phyloP scores from a whole-genome alignment of 1,284 basidiomycete genomes.

The Mycena citricolor region DNA sequence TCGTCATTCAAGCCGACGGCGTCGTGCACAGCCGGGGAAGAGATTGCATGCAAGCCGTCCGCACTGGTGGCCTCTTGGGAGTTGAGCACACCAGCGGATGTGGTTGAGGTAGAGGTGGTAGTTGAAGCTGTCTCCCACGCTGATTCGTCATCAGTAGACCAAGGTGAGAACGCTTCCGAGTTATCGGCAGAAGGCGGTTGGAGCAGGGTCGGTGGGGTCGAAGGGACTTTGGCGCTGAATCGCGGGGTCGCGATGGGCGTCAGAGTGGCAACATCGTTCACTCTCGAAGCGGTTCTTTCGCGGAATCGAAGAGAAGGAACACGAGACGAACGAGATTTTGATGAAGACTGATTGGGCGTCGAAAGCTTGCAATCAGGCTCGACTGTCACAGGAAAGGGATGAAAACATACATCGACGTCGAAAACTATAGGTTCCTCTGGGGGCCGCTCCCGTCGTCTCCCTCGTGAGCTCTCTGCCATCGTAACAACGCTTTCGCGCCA shows the following conservation, averaged over 20 bases:
- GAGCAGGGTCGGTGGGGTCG: conserved; percentile 27
- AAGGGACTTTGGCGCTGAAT: conserved; percentile 16
- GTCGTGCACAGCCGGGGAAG: neutral
- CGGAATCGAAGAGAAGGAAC: conserved; percentile 31
- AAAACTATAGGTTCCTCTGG: conserved; percentile 36
- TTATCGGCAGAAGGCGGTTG: conserved; percentile 28
- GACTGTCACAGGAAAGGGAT: conserved; percentile 26
- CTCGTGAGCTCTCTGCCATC: conserved; percentile 48
- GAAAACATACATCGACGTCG: conserved; percentile 29
- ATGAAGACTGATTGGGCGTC: conserved; percentile 46
- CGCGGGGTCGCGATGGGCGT: neutral
- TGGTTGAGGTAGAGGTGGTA: conserved; percentile 46
- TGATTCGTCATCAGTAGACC: conserved; percentile 76
- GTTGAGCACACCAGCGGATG: conserved; percentile 16
- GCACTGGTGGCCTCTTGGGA: conserved; percentile 9
- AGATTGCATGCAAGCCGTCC: conserved; percentile 2
- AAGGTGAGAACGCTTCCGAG: conserved; percentile 49
- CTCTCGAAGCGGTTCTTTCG: conserved; percentile 6
- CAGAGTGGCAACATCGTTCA: no score
- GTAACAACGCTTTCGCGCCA: conserved; percentile 49
- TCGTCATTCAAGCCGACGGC: neutral
- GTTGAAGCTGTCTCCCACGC: conserved; percentile 70
- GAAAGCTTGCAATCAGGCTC: conserved; percentile 25
- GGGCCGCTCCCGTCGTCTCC: conserved; percentile 55
- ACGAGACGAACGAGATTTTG: conserved; percentile 42